Evolutionary conservation across 2,329 filamentous ascomycete genomes (phyloP), one percentile per base, ranked within the genome.

Genomic region (Helicocarpus griseus): DNA sequence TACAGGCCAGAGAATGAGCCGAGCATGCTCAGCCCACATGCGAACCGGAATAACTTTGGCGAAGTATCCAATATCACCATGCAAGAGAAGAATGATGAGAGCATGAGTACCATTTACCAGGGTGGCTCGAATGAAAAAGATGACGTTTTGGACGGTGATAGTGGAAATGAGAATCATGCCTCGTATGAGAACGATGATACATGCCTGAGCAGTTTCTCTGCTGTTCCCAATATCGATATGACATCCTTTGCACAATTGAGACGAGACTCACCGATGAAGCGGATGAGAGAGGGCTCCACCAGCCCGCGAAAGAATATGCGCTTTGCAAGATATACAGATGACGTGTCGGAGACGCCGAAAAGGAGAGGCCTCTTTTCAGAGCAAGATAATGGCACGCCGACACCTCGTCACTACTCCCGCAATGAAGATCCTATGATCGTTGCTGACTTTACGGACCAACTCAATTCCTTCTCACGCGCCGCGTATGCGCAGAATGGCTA

Each of bases 371-470:
- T 47, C 9, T 47, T 47, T 47, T 26, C 31, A 29, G 44, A 36
- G 19, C 68, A 70, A 28, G 65, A 70, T 43, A 60, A 61, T 57
- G 61, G 60, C 35, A 72, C 70, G 13, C 67, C 70, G 44, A 70
- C 80, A 65, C 73, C 81, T 39, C 75, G 78, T 55, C 68, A 72
- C 57, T 73, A 71, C 40, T 68, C 61, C 66, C 61, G 65, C 9
- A 68, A 73, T 7, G 71, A 71, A 24, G 77, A 86, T 61, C 87
- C 85, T 3, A 86, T 86, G 14, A 94, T 87, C 61, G 76, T 95
- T 31, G 77, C 95, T 41, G 93, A 97, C 64, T 94, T 96, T 60
- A 94, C 89, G 0, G 87, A 93, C 53, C 87, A 89, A 60, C 77
- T 84, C 53, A 79, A 81, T 58, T 73, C 75, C 9, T 76, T 79